Evolutionary conservation across 371 early-diverging fungal genomes (phyloP).

Genomic region (Mucor mucedo): DNA sequence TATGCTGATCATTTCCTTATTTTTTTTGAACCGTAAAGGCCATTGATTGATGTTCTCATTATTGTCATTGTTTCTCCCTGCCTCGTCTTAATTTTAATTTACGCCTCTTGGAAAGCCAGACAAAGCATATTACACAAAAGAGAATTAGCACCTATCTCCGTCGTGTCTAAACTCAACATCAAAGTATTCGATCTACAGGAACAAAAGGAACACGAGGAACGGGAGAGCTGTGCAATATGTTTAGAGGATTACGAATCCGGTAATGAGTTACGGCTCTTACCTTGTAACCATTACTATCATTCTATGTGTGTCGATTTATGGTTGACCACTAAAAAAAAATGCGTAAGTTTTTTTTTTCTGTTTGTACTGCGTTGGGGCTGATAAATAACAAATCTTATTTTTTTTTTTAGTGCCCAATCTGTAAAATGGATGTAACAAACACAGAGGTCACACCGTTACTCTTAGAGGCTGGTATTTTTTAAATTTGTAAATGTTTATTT

Average conservation of each 20-base stretch:
- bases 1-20: conserved; percentile 3
- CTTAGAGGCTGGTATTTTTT: conserved; percentile 7
- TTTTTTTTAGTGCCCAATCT: conserved; percentile 72
- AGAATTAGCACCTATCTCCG: conserved; percentile 71
- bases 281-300: conserved; percentile 93
- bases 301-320: conserved; percentile 87
- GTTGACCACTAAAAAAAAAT: conserved; percentile 77
- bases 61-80: conserved; percentile 32
- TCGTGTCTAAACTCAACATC: conserved; percentile 65
- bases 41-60: conserved; percentile 31
- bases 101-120: conserved; percentile 64
- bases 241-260: conserved; percentile 85
- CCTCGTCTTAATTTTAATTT: conserved; percentile 65
- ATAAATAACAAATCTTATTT: not conserved
- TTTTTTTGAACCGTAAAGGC: conserved; percentile 18
- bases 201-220: conserved; percentile 53
- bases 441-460: conserved; percentile 17
- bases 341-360: conserved; percentile 47
- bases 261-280: conserved; percentile 78
- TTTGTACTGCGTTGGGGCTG: not conserved
- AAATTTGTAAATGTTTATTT: not conserved
- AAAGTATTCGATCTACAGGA: conserved; percentile 62
- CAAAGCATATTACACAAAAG: conserved; percentile 58
- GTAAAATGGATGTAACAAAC: conserved; percentile 67
- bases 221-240: conserved; percentile 90